A percentile compares a stretch with the other conserved stretches of the same genome.
Evolutionary conservation across 164 flowering plant genomes (phyloP).

Genomic region (Macadamia integrifolia): DNA sequence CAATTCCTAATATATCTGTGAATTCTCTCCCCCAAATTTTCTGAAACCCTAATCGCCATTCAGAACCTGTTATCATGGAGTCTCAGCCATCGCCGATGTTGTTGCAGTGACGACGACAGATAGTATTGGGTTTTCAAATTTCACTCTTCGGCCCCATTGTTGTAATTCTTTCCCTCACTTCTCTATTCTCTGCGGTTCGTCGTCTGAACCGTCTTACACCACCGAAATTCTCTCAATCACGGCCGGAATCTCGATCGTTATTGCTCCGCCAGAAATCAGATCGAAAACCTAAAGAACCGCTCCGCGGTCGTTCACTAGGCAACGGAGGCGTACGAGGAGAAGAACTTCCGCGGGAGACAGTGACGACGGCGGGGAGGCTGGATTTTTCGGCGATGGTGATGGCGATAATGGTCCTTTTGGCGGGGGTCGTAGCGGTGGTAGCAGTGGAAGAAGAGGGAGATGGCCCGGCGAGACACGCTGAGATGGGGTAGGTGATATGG

Average conservation of each 20-base stretch:
- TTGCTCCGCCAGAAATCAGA: constrained; percentile 48
- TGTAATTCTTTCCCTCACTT: not conserved
- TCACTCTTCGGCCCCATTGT: constrained; percentile 11
- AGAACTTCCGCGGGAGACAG: constrained; percentile 27
- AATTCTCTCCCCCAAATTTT: not conserved
- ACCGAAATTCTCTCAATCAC: constrained; percentile 28
- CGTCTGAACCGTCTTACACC: not conserved
- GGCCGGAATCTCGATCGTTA: constrained; percentile 11
- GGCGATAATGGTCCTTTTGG: constrained; percentile 38
- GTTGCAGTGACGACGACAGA: constrained; percentile 17
- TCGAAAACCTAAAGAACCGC: constrained; percentile 18
- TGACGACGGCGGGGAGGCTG: constrained; percentile 34
- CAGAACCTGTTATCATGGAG: constrained; percentile 20
- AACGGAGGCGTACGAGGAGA: constrained; percentile 33
- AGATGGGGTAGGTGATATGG: too few relatives aligned
- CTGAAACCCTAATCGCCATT: not conserved
- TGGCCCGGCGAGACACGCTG: too few relatives aligned
- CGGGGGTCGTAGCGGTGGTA: constrained; percentile 37
- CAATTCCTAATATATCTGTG: not conserved
- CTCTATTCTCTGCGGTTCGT: constrained; percentile 1
- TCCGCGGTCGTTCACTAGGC: constrained; percentile 31
- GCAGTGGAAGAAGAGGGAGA: constrained; percentile 37
- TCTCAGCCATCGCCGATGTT: constrained; percentile 25
- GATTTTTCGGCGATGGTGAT: constrained; percentile 15
- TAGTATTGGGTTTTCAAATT: constrained; percentile 26